phyloP scores from a whole-genome alignment of 495 filamentous ascomycete species.

The Sabuloglossum arenarium region DNA sequence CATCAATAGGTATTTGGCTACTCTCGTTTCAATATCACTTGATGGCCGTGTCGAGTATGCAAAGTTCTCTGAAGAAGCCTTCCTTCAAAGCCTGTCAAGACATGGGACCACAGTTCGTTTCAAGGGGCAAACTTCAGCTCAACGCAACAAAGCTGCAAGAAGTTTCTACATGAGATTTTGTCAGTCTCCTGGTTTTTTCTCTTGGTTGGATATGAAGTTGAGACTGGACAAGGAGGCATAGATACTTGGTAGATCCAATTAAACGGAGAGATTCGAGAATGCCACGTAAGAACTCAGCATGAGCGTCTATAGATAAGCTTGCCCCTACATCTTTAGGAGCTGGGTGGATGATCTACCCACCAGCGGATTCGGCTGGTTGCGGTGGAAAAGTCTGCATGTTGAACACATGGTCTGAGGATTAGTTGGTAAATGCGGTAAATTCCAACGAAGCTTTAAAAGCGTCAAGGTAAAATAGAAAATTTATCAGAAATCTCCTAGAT shows the following conservation, averaged over 20 bases:
- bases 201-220: conserved; percentile 19
- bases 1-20: conserved; percentile 16
- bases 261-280: not conserved
- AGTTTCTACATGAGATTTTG: conserved; percentile 15
- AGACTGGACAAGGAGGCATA: conserved; percentile 8
- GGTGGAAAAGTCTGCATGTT: too few relatives aligned
- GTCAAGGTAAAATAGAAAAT: too few relatives aligned
- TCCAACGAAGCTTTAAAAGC: too few relatives aligned
- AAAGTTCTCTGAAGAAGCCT: conserved; percentile 13
- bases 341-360: too few relatives aligned
- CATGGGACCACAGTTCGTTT: conserved; percentile 13
- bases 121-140: conserved; percentile 13
- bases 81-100: conserved; percentile 14
- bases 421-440: too few relatives aligned
- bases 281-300: not conserved
- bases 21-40: conserved; percentile 7
- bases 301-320: too few relatives aligned
- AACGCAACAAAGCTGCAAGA: conserved; percentile 13
- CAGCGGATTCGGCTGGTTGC: too few relatives aligned
- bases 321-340: too few relatives aligned
- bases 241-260: not conserved
- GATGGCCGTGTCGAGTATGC: conserved; percentile 12
- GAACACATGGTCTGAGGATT: too few relatives aligned
- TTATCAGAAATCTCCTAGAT: too few relatives aligned
- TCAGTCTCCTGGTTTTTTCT: conserved; percentile 14